Base-by-base conservation (phyloP, 2,329 filamentous ascomycete species). In the Microdochium paspali region DNA sequence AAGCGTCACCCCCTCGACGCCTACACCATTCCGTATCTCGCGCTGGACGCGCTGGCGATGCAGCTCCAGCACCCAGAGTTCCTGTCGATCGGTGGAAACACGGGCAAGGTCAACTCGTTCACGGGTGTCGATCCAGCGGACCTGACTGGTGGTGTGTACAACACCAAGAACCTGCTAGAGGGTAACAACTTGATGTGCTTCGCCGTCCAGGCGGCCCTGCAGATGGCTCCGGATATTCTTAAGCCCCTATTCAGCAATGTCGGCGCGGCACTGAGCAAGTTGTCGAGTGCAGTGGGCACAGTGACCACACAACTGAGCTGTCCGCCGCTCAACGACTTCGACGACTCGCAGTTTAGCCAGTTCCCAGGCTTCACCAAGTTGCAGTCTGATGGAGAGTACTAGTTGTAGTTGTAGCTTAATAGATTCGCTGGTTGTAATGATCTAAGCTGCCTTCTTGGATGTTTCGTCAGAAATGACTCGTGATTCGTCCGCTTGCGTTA, bases 121-220 rank as follows among this genome's bases (percentile, higher is more conserved):
- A 47, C 50, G 1, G 56, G 56, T 2, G 24, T 62, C 23, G 53
- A 61, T 45, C 24, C 58, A 4, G 48, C 44, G 2, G 46, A 58
- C 30, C 48, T 64, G 12, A 62, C 60, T 2, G 57, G 57, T 20
- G 58, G 60, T 1, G 50, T 57, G 12, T 56, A 55, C 46, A 56
- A 56, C 40, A 31, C 47, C 7, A 44, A 45, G n/a, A 53, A 47
- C 21, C 46, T 61, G 25, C 51, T 52, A 13, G 51, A 61, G 44
- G 53, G 51, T 6, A 66, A 66, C 49, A 69, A 68, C 42, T 55
- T 68, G 2, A 47, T 64, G 10, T 71, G 68, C 51, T 66, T 69
- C 32, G 57, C 61, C 4, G 60, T 63, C 23, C 59, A 67, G 47
- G 52, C 63, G 10, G 47, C 65, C 30, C 42, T 44, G 23, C 23